These are phyloP conservation scores for Alloascoidea hylecoeti DNA, from an alignment of 805 yeast species.

Conservation along the genomic window DNA sequence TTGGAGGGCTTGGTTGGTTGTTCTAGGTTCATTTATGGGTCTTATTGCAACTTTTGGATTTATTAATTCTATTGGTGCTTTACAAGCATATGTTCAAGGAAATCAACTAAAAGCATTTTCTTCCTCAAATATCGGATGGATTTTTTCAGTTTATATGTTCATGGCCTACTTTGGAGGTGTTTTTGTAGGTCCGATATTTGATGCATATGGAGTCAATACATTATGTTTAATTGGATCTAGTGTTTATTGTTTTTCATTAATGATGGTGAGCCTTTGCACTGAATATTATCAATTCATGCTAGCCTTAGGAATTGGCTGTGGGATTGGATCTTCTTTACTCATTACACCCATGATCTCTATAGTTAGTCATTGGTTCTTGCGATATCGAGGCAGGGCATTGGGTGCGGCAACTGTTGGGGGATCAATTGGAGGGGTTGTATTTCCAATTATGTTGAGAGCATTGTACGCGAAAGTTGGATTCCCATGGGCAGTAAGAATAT, in stretches of 20 bases:
- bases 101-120: slow-evolving; percentile 11
- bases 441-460: slow-evolving; percentile 29
- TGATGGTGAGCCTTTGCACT: slow-evolving; percentile 20
- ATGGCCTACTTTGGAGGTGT: slow-evolving; percentile 13
- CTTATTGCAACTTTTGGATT: neutral
- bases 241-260: slow-evolving; percentile 13
- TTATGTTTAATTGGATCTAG: slow-evolving; percentile 12
- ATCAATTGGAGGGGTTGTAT: slow-evolving; percentile 33
- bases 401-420: slow-evolving; percentile 36
- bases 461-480: slow-evolving; percentile 30
- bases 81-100: slow-evolving; percentile 13
- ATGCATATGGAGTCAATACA: slow-evolving; percentile 12
- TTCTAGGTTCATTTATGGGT: slow-evolving; percentile 33
- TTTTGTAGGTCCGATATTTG: slow-evolving; percentile 16
- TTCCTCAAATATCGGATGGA: slow-evolving; percentile 18
- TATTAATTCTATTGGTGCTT: slow-evolving; percentile 5
- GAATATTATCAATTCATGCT: slow-evolving; percentile 35
- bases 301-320: slow-evolving; percentile 34
- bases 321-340: slow-evolving; percentile 26
- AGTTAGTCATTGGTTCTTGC: slow-evolving; percentile 29
- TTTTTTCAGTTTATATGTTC: slow-evolving; percentile 17
- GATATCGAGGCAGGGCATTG: slow-evolving; percentile 27
- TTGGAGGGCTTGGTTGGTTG: slow-evolving; percentile 34
- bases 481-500: slow-evolving; percentile 35
- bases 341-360: slow-evolving; percentile 30